Percentiles rank a stretch among this genome's conserved stretches.
These are phyloP conservation scores for Poronia punctata DNA, from an alignment of 495 filamentous ascomycete genomes.

Conservation along the genomic window DNA sequence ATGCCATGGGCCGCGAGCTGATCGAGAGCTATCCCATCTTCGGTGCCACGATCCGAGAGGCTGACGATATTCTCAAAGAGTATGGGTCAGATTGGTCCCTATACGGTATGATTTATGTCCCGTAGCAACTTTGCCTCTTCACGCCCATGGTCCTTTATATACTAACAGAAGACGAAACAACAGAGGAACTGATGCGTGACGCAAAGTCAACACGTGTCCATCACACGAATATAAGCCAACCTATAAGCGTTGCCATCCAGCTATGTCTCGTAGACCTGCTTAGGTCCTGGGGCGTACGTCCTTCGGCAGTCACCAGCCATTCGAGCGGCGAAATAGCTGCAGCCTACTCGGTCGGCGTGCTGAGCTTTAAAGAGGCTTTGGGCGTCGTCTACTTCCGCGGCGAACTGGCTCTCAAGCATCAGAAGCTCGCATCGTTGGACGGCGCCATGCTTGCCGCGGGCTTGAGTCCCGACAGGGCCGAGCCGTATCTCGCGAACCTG, in stretches of 20 bases:
- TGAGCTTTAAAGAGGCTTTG: conserved; percentile 33
- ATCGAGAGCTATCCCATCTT: conserved; percentile 26
- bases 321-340: conserved; percentile 51
- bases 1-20: conserved; percentile 42
- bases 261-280: conserved; percentile 44
- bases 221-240: conserved; percentile 25
- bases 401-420: conserved; percentile 1
- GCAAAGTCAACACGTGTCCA: conserved; percentile 27
- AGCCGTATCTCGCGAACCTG: conserved; percentile 16
- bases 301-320: conserved; percentile 44
- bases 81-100: conserved; percentile 23
- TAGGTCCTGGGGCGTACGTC: conserved; percentile 35
- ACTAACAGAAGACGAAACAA: conserved; percentile 1
- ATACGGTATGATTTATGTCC: conserved; percentile 45
- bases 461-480: conserved; percentile 8
- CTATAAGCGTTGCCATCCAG: conserved; percentile 28
- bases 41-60: conserved; percentile 16
- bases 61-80: conserved; percentile 31
- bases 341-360: conserved; percentile 24
- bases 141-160: conserved; percentile 5
- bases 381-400: conserved; percentile 33
- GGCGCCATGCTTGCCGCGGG: conserved; percentile 31
- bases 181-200: conserved; percentile 24
- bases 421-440: conserved; percentile 4
- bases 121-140: conserved; percentile 29